Conservation (phyloP, 140 eudicot genomes). For the Stevia rebaudiana region DNA sequence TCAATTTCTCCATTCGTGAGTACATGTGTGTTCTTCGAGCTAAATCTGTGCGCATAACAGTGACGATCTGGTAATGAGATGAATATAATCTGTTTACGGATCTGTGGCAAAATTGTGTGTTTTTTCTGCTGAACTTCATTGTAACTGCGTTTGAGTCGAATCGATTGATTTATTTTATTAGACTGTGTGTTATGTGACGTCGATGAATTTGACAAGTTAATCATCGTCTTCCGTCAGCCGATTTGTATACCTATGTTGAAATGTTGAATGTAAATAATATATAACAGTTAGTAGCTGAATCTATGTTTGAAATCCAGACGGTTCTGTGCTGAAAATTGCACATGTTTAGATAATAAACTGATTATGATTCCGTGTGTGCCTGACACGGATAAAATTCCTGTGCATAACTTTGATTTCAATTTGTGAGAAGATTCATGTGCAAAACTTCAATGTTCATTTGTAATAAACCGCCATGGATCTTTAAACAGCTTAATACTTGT, state of each 20-base stretch:
- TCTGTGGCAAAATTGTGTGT: slow-evolving; percentile 13
- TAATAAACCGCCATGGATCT: slow-evolving; percentile 11
- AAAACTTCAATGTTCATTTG: not conserved
- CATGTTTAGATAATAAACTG: slow-evolving; percentile 5
- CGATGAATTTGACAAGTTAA: not conserved
- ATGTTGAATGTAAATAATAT: not conserved
- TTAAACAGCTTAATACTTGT: not conserved
- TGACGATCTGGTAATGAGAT: not conserved
- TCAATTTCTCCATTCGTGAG: slow-evolving; percentile 2
- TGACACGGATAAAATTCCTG: not conserved
- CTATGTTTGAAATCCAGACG: slow-evolving; percentile 8
- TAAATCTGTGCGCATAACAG: slow-evolving; percentile 4
- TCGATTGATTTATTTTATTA: slow-evolving; percentile 13
- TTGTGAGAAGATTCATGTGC: not conserved
- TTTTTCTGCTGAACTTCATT: slow-evolving; percentile 4
- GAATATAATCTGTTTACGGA: not conserved
- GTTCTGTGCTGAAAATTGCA: slow-evolving; percentile 1
- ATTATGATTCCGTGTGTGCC: not conserved
- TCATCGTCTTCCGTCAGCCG: not conserved
- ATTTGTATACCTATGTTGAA: slow-evolving; percentile 16
- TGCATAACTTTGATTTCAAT: too few relatives aligned
- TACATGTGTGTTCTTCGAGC: slow-evolving; percentile 10
- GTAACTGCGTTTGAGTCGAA: slow-evolving; percentile 10
- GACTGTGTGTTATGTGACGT: not conserved
- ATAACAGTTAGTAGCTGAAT: slow-evolving; percentile 9